phyloP scores from a whole-genome alignment of 768 basidiomycete genomes.

The Macrolepiota dolichaula region DNA sequence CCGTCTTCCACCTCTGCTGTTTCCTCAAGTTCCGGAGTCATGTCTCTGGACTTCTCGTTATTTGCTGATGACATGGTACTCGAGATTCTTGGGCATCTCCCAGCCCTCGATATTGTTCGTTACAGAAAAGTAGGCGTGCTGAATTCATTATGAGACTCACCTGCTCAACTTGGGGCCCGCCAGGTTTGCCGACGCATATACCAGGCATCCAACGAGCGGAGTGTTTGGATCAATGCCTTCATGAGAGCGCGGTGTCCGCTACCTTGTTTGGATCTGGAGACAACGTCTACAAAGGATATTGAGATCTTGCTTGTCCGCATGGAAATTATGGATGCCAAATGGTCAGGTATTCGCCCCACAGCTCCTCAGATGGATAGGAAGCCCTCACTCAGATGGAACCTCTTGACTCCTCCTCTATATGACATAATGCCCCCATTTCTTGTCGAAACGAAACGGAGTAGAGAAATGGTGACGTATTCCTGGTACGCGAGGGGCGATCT shows the following conservation, averaged over 20 bases:
- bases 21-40: not conserved
- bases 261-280: not conserved
- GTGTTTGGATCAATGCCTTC: slow-evolving; percentile 8
- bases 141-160: not conserved
- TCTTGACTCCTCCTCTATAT: too few relatives aligned
- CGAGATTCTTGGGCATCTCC: slow-evolving; percentile 7
- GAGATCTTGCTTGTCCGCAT: not conserved
- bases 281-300: not conserved
- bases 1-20: not conserved
- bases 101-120: slow-evolving; percentile 4
- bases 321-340: slow-evolving; percentile 9
- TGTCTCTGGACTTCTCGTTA: slow-evolving; percentile 4
- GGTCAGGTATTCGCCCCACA: not conserved
- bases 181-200: slow-evolving; percentile 7
- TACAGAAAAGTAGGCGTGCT: not conserved
- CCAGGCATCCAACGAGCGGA: slow-evolving; percentile 4
- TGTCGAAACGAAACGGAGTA: not conserved
- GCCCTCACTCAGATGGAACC: not conserved
- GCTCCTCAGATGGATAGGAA: not conserved
- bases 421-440: not conserved
- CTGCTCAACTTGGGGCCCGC: not conserved
- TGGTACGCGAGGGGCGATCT: not conserved
- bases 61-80: slow-evolving; percentile 7
- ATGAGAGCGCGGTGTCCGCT: not conserved
- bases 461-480: not conserved